These are phyloP conservation scores for Heterobasidion annosum DNA, from an alignment of 1,284 basidiomycete genomes.

Conservation along the genomic window DNA sequence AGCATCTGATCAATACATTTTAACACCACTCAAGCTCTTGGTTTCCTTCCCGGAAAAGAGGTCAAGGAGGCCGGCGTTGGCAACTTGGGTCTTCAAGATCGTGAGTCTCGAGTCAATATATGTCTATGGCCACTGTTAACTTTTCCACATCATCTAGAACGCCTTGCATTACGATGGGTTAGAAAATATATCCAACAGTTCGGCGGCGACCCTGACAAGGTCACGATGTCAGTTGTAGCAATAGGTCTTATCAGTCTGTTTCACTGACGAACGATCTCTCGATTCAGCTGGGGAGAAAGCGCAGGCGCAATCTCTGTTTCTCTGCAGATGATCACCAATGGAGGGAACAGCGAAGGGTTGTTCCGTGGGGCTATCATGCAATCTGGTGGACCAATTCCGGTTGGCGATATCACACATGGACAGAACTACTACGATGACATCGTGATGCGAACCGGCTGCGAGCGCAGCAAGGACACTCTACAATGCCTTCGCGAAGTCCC, in stretches of 20 bases:
- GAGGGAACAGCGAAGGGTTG: constrained; percentile 35
- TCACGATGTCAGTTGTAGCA: constrained; percentile 2
- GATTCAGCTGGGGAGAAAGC: constrained; percentile 43
- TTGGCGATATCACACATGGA: constrained; percentile 3
- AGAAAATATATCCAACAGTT: constrained; percentile 2
- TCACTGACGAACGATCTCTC: neutral
- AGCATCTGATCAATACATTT: neutral
- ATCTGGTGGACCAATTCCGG: constrained; percentile 19
- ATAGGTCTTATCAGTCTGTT: neutral
- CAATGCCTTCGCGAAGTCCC: constrained; percentile 38
- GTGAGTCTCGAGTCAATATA: neutral
- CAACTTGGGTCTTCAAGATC: constrained; percentile 1
- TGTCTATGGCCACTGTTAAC: neutral
- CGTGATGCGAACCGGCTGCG: constrained; percentile 35
- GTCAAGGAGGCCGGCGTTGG: constrained; percentile 1
- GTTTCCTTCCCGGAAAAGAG: neutral
- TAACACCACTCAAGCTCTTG: neutral
- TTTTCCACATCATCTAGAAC: neutral
- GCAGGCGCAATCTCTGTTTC: constrained; percentile 45
- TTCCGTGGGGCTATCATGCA: constrained; percentile 26
- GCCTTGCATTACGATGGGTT: constrained; percentile 2
- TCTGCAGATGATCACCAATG: constrained; percentile 44
- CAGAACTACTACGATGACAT: constrained; percentile 23
- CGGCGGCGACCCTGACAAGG: constrained; percentile 4
- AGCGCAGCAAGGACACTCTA: constrained; percentile 31